Conservation (phyloP, 179 eudicot genomes). For the Spergularia azorica region DNA sequence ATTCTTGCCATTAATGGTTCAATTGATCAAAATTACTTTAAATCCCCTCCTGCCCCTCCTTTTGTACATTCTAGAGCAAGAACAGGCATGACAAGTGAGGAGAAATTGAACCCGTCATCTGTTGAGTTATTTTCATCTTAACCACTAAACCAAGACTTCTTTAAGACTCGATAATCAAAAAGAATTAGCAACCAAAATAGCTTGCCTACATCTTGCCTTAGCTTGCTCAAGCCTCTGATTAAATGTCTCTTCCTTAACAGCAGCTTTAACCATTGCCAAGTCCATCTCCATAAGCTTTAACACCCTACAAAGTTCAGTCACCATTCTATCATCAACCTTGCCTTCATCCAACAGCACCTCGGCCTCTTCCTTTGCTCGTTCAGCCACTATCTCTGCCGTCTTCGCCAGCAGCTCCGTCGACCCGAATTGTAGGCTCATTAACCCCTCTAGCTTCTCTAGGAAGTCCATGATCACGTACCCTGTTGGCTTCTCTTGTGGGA, state of each 20-base stretch:
- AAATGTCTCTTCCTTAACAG: constrained; percentile 76
- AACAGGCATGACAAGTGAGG: too few relatives aligned
- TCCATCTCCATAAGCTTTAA: constrained; percentile 96
- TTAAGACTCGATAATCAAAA: constrained; percentile 30
- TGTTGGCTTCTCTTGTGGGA: constrained; percentile 56
- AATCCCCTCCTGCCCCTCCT: too few relatives aligned
- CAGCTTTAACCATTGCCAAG: constrained; percentile 77
- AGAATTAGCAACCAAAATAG: constrained; percentile 83
- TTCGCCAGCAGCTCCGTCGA: constrained; percentile 69
- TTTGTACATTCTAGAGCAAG: too few relatives aligned
- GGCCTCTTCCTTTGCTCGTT: constrained; percentile 78
- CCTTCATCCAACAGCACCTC: constrained; percentile 78
- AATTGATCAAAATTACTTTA: too few relatives aligned
- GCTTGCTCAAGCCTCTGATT: constrained; percentile 65
- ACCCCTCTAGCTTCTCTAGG: constrained; percentile 59
- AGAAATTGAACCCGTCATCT: too few relatives aligned
- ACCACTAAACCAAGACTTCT: not conserved
- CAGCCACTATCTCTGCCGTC: constrained; percentile 82
- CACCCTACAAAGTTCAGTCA: constrained; percentile 74
- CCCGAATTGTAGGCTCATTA: constrained; percentile 67
- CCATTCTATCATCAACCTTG: constrained; percentile 82
- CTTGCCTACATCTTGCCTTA: constrained; percentile 86
- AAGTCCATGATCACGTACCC: constrained; percentile 88
- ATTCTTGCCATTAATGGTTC: too few relatives aligned
- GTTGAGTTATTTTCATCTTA: not conserved